phyloP scores from a whole-genome alignment of 192 early-diverging fungal species.

The Entomortierella beljakovae region DNA sequence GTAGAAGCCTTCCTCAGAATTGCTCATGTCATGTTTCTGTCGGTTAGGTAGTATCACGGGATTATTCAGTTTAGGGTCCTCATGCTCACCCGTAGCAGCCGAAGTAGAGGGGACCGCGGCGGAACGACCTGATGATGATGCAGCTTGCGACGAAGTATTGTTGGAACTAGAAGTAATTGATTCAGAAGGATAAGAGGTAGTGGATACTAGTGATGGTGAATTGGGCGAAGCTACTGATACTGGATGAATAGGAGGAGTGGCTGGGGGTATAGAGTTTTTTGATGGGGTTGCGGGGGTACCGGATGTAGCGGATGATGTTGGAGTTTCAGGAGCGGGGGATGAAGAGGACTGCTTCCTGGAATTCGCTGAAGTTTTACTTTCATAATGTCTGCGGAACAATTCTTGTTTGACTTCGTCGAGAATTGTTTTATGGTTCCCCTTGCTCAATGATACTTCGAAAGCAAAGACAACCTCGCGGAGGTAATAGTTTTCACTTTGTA shows the following conservation, averaged over 20 bases:
- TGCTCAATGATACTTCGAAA: conserved; percentile 56
- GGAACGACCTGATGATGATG: not conserved
- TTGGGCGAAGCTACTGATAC: not conserved
- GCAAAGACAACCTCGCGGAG: conserved; percentile 58
- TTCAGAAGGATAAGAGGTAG: not conserved
- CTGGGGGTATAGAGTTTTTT: conserved; percentile 1
- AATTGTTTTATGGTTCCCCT: conserved; percentile 29
- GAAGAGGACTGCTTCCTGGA: not conserved
- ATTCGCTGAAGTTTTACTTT: conserved; percentile 10
- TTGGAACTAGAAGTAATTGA: not conserved
- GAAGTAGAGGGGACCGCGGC: not conserved
- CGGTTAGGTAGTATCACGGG: not conserved
- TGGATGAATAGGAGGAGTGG: not conserved
- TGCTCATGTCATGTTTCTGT: not conserved
- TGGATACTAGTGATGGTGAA: not conserved
- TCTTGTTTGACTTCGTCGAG: conserved; percentile 47
- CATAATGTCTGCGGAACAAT: conserved; percentile 39
- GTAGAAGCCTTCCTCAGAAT: conserved; percentile 12
- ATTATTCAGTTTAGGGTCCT: not conserved
- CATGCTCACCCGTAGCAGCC: not conserved
- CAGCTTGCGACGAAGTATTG: conserved; percentile 1
- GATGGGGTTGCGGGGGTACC: not conserved
- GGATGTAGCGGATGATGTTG: conserved; percentile 1
- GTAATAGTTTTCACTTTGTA: conserved; percentile 59
- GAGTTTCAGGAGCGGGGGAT: not conserved